Evolutionary conservation across 2,329 filamentous ascomycete species (phyloP), one percentile per base, ranked within the genome.

Genomic region (Phialocephala subalpina): DNA sequence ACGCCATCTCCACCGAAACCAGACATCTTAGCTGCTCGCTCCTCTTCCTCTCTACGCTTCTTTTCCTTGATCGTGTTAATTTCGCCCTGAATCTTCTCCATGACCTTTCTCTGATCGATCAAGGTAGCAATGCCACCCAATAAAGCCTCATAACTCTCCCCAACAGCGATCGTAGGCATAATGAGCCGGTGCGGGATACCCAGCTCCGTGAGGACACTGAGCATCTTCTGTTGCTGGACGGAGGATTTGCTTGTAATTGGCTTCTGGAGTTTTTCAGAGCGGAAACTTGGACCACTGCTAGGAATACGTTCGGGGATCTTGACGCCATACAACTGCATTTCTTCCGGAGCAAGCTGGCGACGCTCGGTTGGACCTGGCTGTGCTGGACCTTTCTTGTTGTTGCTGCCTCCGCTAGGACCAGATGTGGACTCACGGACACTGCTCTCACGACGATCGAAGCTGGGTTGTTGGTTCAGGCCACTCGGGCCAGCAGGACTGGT

Each of bases 251-350:
- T 91, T 42, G 89, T 88, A 63, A 93, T 90, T 27, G 93, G 86
- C 78, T 94, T 94, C 72, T 90, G 90, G 65, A 95, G 87, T 77
- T 88, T 90, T 73, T 95, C 92, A 33, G 93, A 93, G 14, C 95
- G 92, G 84, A 98, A 98, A 16, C 92, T 91, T 40, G 97, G 92
- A 7, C 96, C 95, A 9, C 90, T 91, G 1, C 67, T 72, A 22
- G 91, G 89, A 45, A 97, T 85, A 33, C 95, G 92, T 63, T 98
- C 95, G 76, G 95, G 91, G 70, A 92, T 89, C 8, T 91, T 87
- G 11, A 99, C 91, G 69, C 95, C 96, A 75, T 95, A 98, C 38
- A 91, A 85, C 69, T 86, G 79, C 80, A 94, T 90, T 79, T 97
- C 91, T 71, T 92, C 87, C 56, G 90, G 84, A 4, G 88, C 88